Evolutionary conservation across 2,329 filamentous ascomycete species (phyloP).

Genomic region (Monilinia fructicola): DNA sequence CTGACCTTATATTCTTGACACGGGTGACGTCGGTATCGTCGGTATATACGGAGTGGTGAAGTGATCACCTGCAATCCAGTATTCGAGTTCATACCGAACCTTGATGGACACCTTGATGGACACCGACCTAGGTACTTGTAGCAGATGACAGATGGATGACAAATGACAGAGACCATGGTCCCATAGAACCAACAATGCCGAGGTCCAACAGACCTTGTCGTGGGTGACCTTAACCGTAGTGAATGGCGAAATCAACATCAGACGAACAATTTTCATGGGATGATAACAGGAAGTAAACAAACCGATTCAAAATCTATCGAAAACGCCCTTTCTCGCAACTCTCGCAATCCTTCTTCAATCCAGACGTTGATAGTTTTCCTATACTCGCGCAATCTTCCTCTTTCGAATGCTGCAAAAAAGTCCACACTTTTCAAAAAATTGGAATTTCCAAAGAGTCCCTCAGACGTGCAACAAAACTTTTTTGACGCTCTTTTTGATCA

Average conservation of each 20-base stretch:
- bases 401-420: neutral
- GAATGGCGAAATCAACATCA: constrained; percentile 8
- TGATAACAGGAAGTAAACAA: constrained; percentile 6
- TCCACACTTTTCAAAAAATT: neutral
- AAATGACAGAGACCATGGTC: neutral
- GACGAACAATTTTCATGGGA: neutral
- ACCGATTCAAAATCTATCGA: neutral
- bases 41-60: too few species aligned
- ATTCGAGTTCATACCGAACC: neutral
- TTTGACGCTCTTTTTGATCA: neutral
- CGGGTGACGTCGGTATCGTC: too few species aligned
- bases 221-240: too few species aligned
- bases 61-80: neutral
- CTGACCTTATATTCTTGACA: too few species aligned
- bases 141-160: too few species aligned
- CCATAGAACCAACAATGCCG: too few species aligned
- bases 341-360: neutral
- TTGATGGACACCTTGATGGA: too few species aligned
- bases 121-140: too few species aligned
- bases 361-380: neutral
- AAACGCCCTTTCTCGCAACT: neutral
- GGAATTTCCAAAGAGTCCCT: neutral
- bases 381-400: neutral
- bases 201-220: neutral
- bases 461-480: constrained; percentile 11